Evolutionary conservation across 1,139 yeast species (phyloP), one percentile per base, ranked within the genome.

Genomic region (Kurtzmaniella quercitrusa): DNA sequence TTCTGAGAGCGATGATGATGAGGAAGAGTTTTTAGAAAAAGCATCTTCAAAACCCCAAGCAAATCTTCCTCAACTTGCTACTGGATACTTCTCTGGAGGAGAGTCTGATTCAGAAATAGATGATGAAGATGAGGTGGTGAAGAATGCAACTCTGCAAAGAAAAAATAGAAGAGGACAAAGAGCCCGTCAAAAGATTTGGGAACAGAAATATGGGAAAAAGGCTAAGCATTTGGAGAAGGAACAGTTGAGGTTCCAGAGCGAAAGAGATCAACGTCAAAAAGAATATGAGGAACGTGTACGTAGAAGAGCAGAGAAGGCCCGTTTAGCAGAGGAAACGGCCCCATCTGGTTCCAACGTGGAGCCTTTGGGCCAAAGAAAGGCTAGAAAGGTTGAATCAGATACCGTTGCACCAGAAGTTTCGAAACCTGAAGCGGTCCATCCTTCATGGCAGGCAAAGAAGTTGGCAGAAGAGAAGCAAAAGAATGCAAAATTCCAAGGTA

Each of bases 141-240:
- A 79, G 49, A 73, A 74, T 40, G 74, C 76, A 20, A 71, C 75
- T 42, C 54, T 61, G 16, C 68, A 65, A 47, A 76, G 94, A 50
- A 89, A 89, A 55, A 94, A 93, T 61, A 76, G 98, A 64, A 80
- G 97, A 59, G 98, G 98, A 17, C 98, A 94, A 69, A 74, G 98
- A 51, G 98, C 97, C 2, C 82, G 99, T 65, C 94, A 93, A 61
- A 85, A 86, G 68, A 88, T 93, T 43, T 91, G 98, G 97, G 98
- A 89, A 56, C 70, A 77, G 63, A 93, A 93, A 61, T 93, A 74
- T 58, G 98, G 98, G 33, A 63, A 65, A 30, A 71, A 71, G 33
- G 98, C 98, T n/a, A 84, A 82, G 45, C 99, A 94, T 60, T 73
- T 89, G 32, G 72, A 79, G 55, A 76, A 80, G 51, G 85, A 87